Percentiles rank a stretch among this genome's conserved stretches.
Conservation (phyloP, 306 rosid genomes). For the Echinosophora koreensis region DNA sequence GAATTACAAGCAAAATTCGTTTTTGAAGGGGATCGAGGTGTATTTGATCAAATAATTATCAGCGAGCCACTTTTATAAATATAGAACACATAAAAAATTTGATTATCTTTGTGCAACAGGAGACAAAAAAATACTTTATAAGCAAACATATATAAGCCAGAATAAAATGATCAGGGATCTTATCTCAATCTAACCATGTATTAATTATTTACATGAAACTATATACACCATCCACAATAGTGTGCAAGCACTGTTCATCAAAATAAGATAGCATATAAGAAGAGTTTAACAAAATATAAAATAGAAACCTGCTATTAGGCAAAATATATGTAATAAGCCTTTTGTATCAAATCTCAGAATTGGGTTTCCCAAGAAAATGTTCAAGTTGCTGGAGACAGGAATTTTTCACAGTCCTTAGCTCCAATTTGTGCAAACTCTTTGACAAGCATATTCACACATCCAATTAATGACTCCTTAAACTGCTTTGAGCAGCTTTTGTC, state of each 20-base stretch:
- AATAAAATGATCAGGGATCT: background rate
- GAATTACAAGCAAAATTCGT: background rate
- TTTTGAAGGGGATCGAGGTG: too few species aligned
- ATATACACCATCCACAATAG: slow-evolving; percentile 53
- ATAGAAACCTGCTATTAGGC: slow-evolving; percentile 18
- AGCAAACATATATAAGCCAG: background rate
- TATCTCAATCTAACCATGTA: background rate
- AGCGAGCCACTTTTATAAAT: background rate
- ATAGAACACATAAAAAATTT: background rate
- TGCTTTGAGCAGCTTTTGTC: slow-evolving; percentile 71
- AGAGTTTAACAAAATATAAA: slow-evolving; percentile 35
- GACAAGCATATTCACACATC: slow-evolving; percentile 54
- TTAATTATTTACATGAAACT: slow-evolving; percentile 31
- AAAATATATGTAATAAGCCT: slow-evolving; percentile 33
- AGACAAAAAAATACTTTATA: background rate
- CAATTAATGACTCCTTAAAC: slow-evolving; percentile 60
- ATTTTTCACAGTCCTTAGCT: slow-evolving; percentile 64
- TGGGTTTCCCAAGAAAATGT: slow-evolving; percentile 30
- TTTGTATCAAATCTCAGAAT: slow-evolving; percentile 46
- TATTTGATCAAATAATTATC: too few species aligned
- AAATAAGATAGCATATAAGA: background rate
- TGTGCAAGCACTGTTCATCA: slow-evolving; percentile 36
- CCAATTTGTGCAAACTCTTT: slow-evolving; percentile 62
- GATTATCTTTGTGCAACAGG: background rate
- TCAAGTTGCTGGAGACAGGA: slow-evolving; percentile 50